Evolutionary conservation across 2,329 filamentous ascomycete genomes (phyloP), one percentile per base, ranked within the genome.

Genomic region (Parastagonospora avenae): DNA sequence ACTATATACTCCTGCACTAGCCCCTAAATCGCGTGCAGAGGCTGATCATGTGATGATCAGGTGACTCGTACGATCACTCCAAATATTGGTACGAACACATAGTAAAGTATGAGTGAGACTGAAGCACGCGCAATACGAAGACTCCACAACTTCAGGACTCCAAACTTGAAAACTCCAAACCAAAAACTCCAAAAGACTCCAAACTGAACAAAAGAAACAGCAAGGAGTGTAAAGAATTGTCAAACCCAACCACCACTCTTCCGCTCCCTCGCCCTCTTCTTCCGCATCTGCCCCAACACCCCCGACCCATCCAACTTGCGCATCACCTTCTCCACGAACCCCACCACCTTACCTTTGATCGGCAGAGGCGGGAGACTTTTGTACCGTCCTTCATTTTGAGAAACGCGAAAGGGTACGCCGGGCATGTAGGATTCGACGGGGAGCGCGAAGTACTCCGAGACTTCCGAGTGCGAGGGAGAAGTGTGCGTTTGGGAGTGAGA

Each of bases 271-370:
- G 24, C 39, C 16, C 31, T 14, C 15, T 42, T 19, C 19, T 16
- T 16, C n/a, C 33, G 27, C n/a, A 62, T 31, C 19, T 39, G 46
- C 29, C 46, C 41, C 53, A 54, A 44, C n/a, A 51, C 32, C 1
- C 59, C 53, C 48, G 48, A 4, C 4, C 37, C 15, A 27, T 56
- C 52, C 35, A 62, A 24, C 42, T 48, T 59, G 1, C 27, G 11
- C 43, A 64, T 19, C 15, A 62, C 16, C 41, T 38, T 52, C n/a
- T 43, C 16, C 28, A 62, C 50, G 37, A 63, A 59, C 16, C 4
- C 19, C 4, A 40, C 33, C 4, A 56, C 38, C 32, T 40, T 50
- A 2, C 9, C 11, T 9, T 39, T 27, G 10, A 24, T 27, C 27
- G 16, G 19, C 2, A 27, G 16, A 6, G 16, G 2, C 2, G 8